These are phyloP conservation scores for Pochonia chlamydosporia DNA, from an alignment of 2,329 filamentous ascomycete genomes.

Conservation along the genomic window DNA sequence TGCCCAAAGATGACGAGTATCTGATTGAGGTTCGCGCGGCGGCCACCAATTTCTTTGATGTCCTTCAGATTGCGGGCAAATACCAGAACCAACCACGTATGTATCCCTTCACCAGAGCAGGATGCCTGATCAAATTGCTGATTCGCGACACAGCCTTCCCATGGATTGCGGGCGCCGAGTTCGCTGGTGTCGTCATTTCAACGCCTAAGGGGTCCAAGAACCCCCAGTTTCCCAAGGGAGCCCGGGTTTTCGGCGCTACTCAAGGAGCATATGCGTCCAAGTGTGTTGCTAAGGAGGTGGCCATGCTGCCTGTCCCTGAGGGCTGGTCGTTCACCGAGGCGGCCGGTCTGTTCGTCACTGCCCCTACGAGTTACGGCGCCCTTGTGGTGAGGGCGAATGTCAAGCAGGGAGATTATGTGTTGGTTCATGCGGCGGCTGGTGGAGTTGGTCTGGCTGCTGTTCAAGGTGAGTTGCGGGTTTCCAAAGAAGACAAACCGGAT, in stretches of 20 bases:
- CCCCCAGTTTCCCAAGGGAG: conserved; percentile 67
- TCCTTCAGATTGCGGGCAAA: conserved; percentile 90
- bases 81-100: conserved; percentile 82
- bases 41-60: conserved; percentile 95
- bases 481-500: no score
- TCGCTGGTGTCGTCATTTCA: conserved; percentile 70
- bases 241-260: conserved; percentile 77
- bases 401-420: conserved; percentile 75
- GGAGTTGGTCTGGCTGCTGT: conserved; percentile 89
- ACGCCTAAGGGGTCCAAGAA: conserved; percentile 47
- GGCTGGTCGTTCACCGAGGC: conserved; percentile 83
- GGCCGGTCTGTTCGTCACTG: conserved; percentile 85
- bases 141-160: conserved; percentile 53
- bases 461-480: conserved; percentile 46
- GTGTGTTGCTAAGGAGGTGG: conserved; percentile 59
- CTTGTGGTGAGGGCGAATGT: conserved; percentile 73
- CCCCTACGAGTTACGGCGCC: conserved; percentile 81
- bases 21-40: conserved; percentile 80
- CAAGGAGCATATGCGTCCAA: conserved; percentile 85
- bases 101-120: conserved; percentile 11
- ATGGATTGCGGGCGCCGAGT: conserved; percentile 83
- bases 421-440: conserved; percentile 88
- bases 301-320: conserved; percentile 66
- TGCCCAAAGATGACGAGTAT: conserved; percentile 68
- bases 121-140: background rate